Conservation (phyloP, 2,329 filamentous ascomycete species). For the Plectosphaerella sp. region DNA sequence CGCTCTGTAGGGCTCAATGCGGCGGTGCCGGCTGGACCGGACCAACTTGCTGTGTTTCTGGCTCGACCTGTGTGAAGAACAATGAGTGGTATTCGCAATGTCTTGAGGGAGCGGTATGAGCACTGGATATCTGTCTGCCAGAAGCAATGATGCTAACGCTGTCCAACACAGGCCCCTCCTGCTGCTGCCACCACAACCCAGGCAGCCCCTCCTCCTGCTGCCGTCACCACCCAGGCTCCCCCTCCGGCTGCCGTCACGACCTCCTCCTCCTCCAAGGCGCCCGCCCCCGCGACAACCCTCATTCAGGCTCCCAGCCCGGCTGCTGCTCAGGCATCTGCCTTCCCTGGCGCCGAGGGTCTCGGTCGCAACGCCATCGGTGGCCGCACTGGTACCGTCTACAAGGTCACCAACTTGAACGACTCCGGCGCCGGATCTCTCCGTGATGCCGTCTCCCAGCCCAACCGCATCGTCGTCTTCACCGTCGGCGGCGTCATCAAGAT, state of each 20-base stretch:
- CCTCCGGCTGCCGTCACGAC: background rate
- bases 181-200: too few species aligned
- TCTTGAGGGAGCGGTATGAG: background rate
- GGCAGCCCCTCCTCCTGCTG: too few species aligned
- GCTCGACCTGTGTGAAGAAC: background rate
- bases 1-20: background rate
- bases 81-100: background rate
- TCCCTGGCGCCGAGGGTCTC: conserved; percentile 46
- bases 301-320: background rate
- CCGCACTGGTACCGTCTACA: conserved; percentile 39
- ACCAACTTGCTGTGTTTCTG: background rate
- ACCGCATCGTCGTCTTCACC: conserved; percentile 45
- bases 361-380: conserved; percentile 41
- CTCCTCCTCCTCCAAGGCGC: background rate
- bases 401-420: conserved; percentile 44
- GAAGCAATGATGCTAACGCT: too few species aligned
- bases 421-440: conserved; percentile 43
- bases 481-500: conserved; percentile 47
- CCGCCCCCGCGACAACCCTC: background rate
- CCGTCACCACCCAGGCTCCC: background rate
- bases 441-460: conserved; percentile 41
- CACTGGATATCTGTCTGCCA: background rate
- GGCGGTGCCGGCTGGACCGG: background rate
- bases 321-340: conserved; percentile 26
- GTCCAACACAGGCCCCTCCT: too few species aligned